Percentiles rank a stretch among this genome's conserved stretches.
These are phyloP conservation scores for Coniferiporia sulphurascens DNA, from an alignment of 1,284 basidiomycete species.

Conservation along the genomic window DNA sequence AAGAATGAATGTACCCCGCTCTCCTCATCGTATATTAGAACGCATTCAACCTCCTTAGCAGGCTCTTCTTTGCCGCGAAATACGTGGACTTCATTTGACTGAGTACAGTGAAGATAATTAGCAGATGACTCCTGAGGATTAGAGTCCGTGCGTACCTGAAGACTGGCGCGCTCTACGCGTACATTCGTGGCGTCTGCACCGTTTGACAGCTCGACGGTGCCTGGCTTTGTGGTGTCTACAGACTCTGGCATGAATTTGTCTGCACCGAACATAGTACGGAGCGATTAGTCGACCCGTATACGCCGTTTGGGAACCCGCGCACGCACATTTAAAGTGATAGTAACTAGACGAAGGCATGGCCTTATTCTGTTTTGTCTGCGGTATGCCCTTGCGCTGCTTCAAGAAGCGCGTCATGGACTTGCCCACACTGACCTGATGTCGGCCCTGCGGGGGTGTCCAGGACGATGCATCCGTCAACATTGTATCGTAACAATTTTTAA, in stretches of 20 bases:
- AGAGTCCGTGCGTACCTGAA: constrained; percentile 39
- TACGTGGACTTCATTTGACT: constrained; percentile 52
- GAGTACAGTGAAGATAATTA: constrained; percentile 1
- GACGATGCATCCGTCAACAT: constrained; percentile 12
- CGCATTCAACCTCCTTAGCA: constrained; percentile 65
- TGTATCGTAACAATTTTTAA: background rate
- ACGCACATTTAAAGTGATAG: constrained; percentile 67
- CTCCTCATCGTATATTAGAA: constrained; percentile 72
- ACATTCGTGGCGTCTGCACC: constrained; percentile 45
- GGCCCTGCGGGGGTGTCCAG: constrained; percentile 54
- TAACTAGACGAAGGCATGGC: constrained; percentile 56
- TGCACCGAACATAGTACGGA: constrained; percentile 25
- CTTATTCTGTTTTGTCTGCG: constrained; percentile 15
- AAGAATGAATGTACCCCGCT: constrained; percentile 44
- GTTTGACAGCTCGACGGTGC: constrained; percentile 54
- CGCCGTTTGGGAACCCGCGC: background rate
- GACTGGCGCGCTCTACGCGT: constrained; percentile 56
- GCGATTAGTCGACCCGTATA: constrained; percentile 4
- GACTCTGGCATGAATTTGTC: constrained; percentile 73
- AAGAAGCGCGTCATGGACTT: constrained; percentile 51
- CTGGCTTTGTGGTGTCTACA: constrained; percentile 57
- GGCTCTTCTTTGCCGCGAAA: constrained; percentile 53
- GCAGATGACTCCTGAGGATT: background rate
- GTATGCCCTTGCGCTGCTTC: constrained; percentile 50
- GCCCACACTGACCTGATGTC: constrained; percentile 51